Conservation (phyloP, 129 eudicot species). For the Kitagawia praeruptora region DNA sequence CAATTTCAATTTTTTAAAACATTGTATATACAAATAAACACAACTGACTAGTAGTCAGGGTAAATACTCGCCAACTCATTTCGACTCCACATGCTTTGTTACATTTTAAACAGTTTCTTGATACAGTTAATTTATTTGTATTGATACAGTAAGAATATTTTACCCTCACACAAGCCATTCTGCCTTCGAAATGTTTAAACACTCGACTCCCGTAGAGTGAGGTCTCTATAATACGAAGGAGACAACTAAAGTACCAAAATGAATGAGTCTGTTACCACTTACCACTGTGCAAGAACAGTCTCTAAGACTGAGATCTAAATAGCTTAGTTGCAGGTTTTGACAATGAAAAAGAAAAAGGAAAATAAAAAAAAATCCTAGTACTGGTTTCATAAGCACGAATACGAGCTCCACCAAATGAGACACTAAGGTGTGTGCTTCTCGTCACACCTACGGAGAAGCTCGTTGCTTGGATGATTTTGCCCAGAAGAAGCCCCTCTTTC, state of each 20-base stretch:
- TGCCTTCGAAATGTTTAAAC: no score
- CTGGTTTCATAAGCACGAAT: not conserved
- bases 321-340: not conserved
- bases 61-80: no score
- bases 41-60: no score
- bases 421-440: constrained; percentile 24
- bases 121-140: no score
- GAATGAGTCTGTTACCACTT: not conserved
- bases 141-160: no score
- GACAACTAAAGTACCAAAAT: not conserved
- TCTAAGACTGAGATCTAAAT: not conserved
- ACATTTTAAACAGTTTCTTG: no score
- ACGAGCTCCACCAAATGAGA: not conserved
- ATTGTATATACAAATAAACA: no score
- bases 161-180: no score
- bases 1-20: no score
- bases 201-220: no score
- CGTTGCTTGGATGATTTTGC: constrained; percentile 68
- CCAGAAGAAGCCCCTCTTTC: constrained; percentile 81
- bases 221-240: no score
- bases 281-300: not conserved
- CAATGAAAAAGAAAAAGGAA: not conserved
- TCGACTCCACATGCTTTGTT: no score
- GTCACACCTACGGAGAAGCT: constrained; percentile 21
- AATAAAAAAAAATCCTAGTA: not conserved